A percentile compares a stretch with the other conserved stretches of the same genome.
phyloP scores from a whole-genome alignment of 371 early-diverging fungal genomes.

The Lichtheimia ornata region DNA sequence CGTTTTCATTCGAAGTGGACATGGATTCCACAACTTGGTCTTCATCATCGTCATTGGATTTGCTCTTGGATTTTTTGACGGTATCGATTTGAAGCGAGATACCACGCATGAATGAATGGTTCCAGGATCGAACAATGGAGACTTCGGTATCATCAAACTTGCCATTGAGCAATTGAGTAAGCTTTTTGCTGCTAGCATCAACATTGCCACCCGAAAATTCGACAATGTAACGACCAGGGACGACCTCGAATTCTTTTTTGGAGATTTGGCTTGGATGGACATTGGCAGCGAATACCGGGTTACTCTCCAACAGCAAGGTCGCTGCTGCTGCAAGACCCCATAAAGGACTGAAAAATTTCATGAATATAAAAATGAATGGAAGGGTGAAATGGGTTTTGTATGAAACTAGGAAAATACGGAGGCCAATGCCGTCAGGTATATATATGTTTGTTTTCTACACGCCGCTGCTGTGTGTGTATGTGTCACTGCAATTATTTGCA shows the following conservation, averaged over 20 bases:
- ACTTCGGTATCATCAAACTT: constrained; percentile 26
- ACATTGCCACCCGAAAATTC: constrained; percentile 21
- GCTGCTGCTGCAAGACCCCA: constrained; percentile 18
- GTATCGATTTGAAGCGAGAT: constrained; percentile 29
- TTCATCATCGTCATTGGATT: neutral
- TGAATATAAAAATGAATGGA: constrained; percentile 2
- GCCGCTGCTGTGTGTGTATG: too few relatives aligned
- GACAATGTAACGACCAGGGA: constrained; percentile 41
- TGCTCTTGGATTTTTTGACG: constrained; percentile 1
- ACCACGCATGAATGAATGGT: constrained; percentile 38
- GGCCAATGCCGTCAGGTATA: too few relatives aligned
- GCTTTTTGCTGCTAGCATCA: constrained; percentile 7
- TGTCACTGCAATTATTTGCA: neutral
- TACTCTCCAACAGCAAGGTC: constrained; percentile 14
- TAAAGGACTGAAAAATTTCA: constrained; percentile 4
- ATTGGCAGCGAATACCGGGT: constrained; percentile 21
- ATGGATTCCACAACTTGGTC: neutral
- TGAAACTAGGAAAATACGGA: too few relatives aligned
- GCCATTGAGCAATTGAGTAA: constrained; percentile 22
- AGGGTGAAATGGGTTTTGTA: neutral
- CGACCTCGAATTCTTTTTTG: constrained; percentile 4
- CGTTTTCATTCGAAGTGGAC: constrained; percentile 11
- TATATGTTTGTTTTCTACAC: too few relatives aligned
- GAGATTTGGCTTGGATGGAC: constrained; percentile 21
- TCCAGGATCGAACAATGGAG: constrained; percentile 24